These are phyloP conservation scores for Sedum album DNA, from an alignment of 164 flowering plant genomes.

Conservation along the genomic window DNA sequence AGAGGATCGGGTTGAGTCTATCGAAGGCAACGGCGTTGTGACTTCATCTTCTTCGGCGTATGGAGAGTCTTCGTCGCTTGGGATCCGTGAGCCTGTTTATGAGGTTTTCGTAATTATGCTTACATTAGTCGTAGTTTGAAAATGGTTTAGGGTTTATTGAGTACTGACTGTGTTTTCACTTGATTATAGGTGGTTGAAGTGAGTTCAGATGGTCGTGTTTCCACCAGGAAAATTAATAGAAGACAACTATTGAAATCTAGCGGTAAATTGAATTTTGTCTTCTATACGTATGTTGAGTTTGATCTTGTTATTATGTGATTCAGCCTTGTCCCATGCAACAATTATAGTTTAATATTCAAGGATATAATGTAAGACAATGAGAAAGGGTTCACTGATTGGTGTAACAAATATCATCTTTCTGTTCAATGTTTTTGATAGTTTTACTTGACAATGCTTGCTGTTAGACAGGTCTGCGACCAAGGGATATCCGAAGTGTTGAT, in stretches of 20 bases:
- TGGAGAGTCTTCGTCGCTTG: slow-evolving; percentile 33
- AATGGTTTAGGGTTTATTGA: neutral
- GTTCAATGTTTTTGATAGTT: neutral
- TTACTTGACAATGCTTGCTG: neutral
- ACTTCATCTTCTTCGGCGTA: too few relatives aligned
- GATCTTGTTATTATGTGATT: too few relatives aligned
- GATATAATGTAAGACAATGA: neutral
- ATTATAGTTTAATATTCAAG: neutral
- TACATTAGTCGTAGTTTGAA: too few relatives aligned
- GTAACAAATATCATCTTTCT: neutral
- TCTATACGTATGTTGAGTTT: neutral
- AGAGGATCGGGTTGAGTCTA: neutral
- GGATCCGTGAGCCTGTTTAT: slow-evolving; percentile 43
- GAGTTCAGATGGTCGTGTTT: slow-evolving; percentile 55
- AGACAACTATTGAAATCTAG: slow-evolving; percentile 79
- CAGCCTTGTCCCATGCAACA: neutral
- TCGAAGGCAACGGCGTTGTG: neutral
- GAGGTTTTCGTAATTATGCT: slow-evolving; percentile 17
- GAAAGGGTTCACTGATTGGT: neutral
- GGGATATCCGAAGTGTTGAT: slow-evolving; percentile 91
- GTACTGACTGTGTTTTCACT: neutral
- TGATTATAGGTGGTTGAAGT: slow-evolving; percentile 76
- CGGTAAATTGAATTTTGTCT: slow-evolving; percentile 32
- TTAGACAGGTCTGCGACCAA: slow-evolving; percentile 80
- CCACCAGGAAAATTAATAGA: slow-evolving; percentile 64